Evolutionary conservation across 225 moss, liverwort and hornwort species (phyloP).

Genomic region (Sphagnum contortum): DNA sequence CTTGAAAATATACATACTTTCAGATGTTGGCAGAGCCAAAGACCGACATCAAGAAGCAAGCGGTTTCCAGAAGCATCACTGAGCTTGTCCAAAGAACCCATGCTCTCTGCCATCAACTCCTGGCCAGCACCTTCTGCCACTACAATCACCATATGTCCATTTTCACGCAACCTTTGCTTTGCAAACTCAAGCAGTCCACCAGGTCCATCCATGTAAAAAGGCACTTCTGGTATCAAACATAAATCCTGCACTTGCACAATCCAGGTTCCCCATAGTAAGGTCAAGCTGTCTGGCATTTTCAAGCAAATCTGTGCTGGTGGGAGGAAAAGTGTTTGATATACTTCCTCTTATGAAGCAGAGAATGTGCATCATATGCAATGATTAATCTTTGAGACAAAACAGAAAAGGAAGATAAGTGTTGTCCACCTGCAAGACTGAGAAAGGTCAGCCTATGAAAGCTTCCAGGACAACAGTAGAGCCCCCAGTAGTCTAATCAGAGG

Average conservation of each 20-base stretch:
- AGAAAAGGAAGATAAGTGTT: neutral
- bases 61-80: constrained; percentile 68
- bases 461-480: neutral
- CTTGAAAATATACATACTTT: constrained; percentile 20
- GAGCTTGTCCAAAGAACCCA: constrained; percentile 30
- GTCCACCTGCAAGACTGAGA: no score
- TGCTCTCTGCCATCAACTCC: constrained; percentile 46
- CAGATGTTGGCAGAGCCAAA: constrained; percentile 59
- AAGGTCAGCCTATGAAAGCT: no score
- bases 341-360: neutral
- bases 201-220: constrained; percentile 54
- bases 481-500: no score
- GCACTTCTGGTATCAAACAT: constrained; percentile 76
- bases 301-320: no score
- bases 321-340: no score
- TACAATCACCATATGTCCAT: constrained; percentile 72
- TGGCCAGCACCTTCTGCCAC: constrained; percentile 84
- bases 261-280: neutral
- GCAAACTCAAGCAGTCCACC: constrained; percentile 63
- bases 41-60: constrained; percentile 58
- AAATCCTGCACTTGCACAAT: constrained; percentile 36
- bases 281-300: neutral
- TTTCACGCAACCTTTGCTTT: constrained; percentile 27
- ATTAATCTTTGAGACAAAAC: neutral
- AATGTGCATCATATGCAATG: neutral